Base-by-base conservation (phyloP, 1,139 yeast genomes). In the Blastobotrys proliferans region DNA sequence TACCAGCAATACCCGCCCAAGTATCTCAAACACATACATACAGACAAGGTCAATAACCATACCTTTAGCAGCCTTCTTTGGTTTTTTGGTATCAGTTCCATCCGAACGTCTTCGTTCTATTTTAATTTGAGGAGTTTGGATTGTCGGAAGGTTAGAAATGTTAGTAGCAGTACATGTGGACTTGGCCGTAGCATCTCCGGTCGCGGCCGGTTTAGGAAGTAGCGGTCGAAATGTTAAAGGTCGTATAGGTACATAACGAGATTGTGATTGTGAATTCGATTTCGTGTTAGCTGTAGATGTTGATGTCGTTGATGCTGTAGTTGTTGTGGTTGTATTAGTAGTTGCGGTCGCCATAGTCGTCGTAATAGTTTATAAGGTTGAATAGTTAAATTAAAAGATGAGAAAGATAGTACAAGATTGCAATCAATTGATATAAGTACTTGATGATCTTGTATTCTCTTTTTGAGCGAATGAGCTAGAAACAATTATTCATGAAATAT, bases 181-280 rank as follows among this genome's bases (percentile, higher is more conserved):
- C n/a, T n/a, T n/a, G n/a, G n/a, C n/a, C n/a, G n/a, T n/a, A n/a
- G n/a, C n/a, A n/a, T n/a, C n/a, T 11, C 11, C 35, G 16, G 35
- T 8, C 8, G 35, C 20, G 13, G 27, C 39, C 14, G 67, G 66
- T 43, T 63, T 63, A 25, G 68, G 67, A 40, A 64, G 52, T 41
- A 64, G 46, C 21, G 68, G 68, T 18, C 68, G 55, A 43, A 61
- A 58, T n/a, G n/a, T n/a, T 8, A 64, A 59, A 6, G 68, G 67
- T 32, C 66, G 52, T 41, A 63, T 60, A 21, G 68, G 64, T 16
- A 63, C 66, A 46, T 53, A 61, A 3, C 32, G 31, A 5, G 40
- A 28, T 6, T 34, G 49, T 49, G 29, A 40, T 41, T 14, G 38
- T 18, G 40, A 16, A 11, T 13, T 22, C 9, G 36, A 28, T 20